A percentile compares a stretch with the other conserved stretches of the same genome.
These are phyloP conservation scores for Limnomonas spitsbergensis DNA, from an alignment of 139 green algal species.

Conservation along the genomic window DNA sequence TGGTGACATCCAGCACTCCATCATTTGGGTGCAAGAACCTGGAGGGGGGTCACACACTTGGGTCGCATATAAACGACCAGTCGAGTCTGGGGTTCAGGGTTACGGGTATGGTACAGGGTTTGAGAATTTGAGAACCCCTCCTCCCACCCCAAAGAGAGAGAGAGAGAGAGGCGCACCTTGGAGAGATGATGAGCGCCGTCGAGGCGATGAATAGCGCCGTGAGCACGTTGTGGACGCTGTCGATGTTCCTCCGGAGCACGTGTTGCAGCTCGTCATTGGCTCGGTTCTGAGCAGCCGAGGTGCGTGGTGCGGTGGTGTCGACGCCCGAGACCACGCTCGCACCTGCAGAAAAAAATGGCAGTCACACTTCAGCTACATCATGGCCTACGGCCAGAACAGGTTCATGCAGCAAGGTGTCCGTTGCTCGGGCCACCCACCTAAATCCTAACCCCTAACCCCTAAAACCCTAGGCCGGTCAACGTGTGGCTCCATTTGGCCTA, in stretches of 20 bases:
- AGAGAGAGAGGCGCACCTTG: slow-evolving; percentile 31
- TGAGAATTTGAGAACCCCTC: too few relatives aligned
- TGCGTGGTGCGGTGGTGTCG: not conserved
- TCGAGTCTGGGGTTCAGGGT: too few relatives aligned
- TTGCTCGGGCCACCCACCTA: not conserved
- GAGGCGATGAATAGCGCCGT: slow-evolving; percentile 88
- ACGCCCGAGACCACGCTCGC: not conserved
- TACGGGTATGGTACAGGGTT: too few relatives aligned
- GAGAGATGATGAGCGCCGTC: slow-evolving; percentile 90
- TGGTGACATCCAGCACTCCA: too few relatives aligned
- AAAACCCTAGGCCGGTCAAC: too few relatives aligned
- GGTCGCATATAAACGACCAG: too few relatives aligned
- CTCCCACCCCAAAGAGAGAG: too few relatives aligned
- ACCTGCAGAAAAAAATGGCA: too few relatives aligned
- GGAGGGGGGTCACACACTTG: too few relatives aligned
- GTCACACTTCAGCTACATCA: not conserved
- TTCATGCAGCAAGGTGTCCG: not conserved
- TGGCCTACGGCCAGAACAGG: not conserved
- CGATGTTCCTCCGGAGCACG: slow-evolving; percentile 28
- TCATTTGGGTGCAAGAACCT: too few relatives aligned
- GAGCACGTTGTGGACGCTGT: slow-evolving; percentile 71
- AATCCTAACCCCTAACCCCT: not conserved
- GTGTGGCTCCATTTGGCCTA: too few relatives aligned
- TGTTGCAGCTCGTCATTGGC: slow-evolving; percentile 6
- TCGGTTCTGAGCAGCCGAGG: not conserved